Evolutionary conservation across 192 early-diverging fungal genomes (phyloP), one percentile per base, ranked within the genome.

Genomic region (Cetraspora pellucida): DNA sequence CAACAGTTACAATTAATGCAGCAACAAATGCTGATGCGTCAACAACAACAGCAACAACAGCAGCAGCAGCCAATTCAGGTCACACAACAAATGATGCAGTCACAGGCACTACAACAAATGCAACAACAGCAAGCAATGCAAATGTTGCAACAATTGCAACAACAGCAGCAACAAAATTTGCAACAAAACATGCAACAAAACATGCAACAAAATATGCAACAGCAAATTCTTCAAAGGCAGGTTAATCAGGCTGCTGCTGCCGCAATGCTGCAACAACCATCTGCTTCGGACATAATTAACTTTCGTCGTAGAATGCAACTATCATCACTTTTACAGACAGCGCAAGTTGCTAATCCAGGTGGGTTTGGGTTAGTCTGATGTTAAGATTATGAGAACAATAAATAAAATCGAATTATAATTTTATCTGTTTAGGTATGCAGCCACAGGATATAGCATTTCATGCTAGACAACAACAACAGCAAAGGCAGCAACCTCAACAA

Each of bases 151-250:
- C 63, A 43, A 31, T 13, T 19, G 0, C 16, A 30, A 49, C 66
- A 68, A 27, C 66, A 66, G 46, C 64, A 65, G 31, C 3, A 17
- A 46, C 64, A 46, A 67, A 16, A 43, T 43, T 37, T 65, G 28
- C 30, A 16, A 17, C 31, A 37, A 6, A 19, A 65, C 17, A 16
- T 19, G 30, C 63, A 65, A 65, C n/a, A n/a, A n/a, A 14, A 43
- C 16, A 10, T 65, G 31, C 64, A 44, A 45, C 60, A 30, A 63
- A 45, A n/a, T 1, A n/a, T 66, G 21, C 66, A 45, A 43, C 66
- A 68, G 21, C 65, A 66, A 2, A 19, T 45, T 31, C 64, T 46
- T 0, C 65, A 67, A 45, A 61, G 23, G 14, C 25, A 28, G 31
- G 31, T 54, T 54, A 54, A 54, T 13, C 63, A 14, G 11, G 30